Evolutionary conservation across 495 filamentous ascomycete species (phyloP).

Genomic region (Podospora pseudoanserina): DNA sequence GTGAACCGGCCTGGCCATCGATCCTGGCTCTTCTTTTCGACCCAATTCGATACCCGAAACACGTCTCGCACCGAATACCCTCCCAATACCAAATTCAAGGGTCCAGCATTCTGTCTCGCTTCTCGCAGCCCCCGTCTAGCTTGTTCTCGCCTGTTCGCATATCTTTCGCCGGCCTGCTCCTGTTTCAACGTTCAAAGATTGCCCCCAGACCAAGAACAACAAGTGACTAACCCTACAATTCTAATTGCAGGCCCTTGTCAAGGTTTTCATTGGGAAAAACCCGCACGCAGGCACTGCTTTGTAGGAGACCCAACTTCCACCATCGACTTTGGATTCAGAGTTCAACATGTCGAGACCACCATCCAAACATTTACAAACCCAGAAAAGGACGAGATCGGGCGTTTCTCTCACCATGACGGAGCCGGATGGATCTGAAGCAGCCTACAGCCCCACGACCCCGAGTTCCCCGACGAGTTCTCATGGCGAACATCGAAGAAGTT

Average conservation of each 20-base stretch:
- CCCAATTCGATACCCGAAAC: not conserved
- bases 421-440: constrained; percentile 12
- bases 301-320: not conserved
- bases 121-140: not conserved
- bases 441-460: constrained; percentile 20
- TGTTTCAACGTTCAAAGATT: not conserved
- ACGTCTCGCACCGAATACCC: not conserved
- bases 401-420: constrained; percentile 1
- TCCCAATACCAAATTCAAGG: not conserved
- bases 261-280: not conserved
- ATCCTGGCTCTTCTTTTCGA: not conserved
- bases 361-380: not conserved
- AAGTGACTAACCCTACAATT: not conserved
- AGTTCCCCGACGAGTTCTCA: constrained; percentile 30
- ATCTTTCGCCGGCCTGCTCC: not conserved
- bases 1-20: not conserved
- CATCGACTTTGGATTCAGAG: not conserved
- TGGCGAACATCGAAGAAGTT: constrained; percentile 20
- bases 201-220: not conserved
- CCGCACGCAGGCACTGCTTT: not conserved
- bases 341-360: not conserved
- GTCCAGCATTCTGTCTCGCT: not conserved
- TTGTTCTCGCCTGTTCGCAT: not conserved
- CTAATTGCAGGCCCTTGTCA: not conserved
- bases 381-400: constrained; percentile 5